phyloP scores from a whole-genome alignment of 2,329 filamentous ascomycete genomes.

The Polytolypa hystricis region DNA sequence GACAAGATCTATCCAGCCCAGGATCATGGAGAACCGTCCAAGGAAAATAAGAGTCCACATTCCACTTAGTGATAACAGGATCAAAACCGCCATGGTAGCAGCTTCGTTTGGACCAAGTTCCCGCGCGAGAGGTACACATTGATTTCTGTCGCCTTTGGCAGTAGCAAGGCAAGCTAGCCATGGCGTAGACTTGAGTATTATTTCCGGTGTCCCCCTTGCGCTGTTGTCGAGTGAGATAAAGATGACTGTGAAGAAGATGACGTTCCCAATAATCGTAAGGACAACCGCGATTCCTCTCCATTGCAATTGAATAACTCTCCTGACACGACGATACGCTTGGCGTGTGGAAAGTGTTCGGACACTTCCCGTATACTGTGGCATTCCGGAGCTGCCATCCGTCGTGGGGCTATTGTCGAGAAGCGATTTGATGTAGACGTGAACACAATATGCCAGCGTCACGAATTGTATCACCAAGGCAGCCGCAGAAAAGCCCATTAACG shows the following conservation, averaged over 20 bases:
- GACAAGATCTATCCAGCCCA: constrained; percentile 65
- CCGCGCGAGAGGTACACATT: constrained; percentile 53
- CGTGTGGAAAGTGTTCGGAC: constrained; percentile 69
- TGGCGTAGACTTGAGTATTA: constrained; percentile 43
- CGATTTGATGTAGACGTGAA: constrained; percentile 85
- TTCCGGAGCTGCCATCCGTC: constrained; percentile 56
- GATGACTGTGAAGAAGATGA: constrained; percentile 85
- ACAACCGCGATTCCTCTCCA: constrained; percentile 91
- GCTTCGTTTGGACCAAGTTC: constrained; percentile 60
- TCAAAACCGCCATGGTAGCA: constrained; percentile 68
- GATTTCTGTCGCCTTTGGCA: constrained; percentile 48
- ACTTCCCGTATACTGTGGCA: constrained; percentile 67
- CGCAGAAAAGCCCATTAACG: constrained; percentile 66
- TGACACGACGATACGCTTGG: constrained; percentile 77
- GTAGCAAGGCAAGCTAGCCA: constrained; percentile 65
- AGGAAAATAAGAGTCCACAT: constrained; percentile 76
- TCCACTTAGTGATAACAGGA: constrained; percentile 76
- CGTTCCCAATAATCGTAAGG: constrained; percentile 77
- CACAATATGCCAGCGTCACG: constrained; percentile 77
- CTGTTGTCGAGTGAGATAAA: constrained; percentile 81
- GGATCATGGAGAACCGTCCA: constrained; percentile 72
- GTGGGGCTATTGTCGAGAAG: constrained; percentile 61
- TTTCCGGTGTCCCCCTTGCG: constrained; percentile 45
- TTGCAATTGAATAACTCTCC: constrained; percentile 77
- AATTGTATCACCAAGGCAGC: constrained; percentile 71